These are phyloP conservation scores for Acer campestre DNA, from an alignment of 345 rosid genomes.

Conservation along the genomic window DNA sequence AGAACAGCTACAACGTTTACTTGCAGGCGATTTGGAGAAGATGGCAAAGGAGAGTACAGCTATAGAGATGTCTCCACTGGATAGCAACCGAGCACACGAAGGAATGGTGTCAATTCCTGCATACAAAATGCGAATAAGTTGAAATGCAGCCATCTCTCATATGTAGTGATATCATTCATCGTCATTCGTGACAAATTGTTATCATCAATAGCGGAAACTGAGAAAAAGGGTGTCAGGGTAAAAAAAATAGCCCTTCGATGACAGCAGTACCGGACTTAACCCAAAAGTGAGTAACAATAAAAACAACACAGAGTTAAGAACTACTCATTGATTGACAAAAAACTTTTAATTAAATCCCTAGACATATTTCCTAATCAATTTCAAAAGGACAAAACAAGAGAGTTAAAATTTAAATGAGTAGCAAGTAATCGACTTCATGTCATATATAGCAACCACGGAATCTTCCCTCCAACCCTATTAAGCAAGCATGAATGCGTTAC, in stretches of 20 bases:
- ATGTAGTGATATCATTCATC: neutral
- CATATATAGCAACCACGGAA: neutral
- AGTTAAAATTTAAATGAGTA: no score
- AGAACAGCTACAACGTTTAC: neutral
- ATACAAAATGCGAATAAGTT: neutral
- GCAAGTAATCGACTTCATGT: neutral
- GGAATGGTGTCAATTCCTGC: constrained; percentile 69
- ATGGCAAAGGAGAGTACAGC: neutral
- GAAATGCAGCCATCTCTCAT: neutral
- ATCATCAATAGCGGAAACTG: neutral
- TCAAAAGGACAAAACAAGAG: no score
- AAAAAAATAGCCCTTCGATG: neutral
- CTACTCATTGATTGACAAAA: neutral
- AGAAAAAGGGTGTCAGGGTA: neutral
- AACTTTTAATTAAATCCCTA: no score
- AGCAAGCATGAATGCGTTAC: neutral
- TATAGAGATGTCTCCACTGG: constrained; percentile 40
- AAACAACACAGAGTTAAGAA: neutral
- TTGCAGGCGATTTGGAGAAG: neutral
- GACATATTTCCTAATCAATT: no score
- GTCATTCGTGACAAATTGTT: neutral
- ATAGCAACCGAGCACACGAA: constrained; percentile 70
- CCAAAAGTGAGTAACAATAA: no score
- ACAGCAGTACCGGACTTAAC: neutral
- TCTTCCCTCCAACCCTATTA: neutral